Evolutionary conservation across 306 rosid species (phyloP), one percentile per base, ranked within the genome.

Genomic region (Prunus mume): DNA sequence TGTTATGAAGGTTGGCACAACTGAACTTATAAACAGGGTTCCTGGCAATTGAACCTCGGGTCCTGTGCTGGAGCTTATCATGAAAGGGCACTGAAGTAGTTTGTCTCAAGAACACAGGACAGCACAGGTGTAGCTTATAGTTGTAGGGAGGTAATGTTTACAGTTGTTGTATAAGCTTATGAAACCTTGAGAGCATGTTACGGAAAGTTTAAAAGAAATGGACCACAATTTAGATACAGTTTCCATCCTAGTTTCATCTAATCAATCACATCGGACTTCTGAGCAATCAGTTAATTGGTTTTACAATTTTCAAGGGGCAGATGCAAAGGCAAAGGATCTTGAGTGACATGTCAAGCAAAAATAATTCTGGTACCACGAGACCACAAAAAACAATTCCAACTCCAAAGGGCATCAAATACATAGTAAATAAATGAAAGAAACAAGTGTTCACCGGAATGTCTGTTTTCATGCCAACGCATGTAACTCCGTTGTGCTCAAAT

Each of bases 401-500:
- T 68, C 38, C 19, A 51, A 12, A 45, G 24, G 27, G 24, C 15
- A n/a, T 15, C 64, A n/a, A 68, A 41, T 64, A 50, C 74, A 80
- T 30, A 28, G 54, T 30, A 78, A 57, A 34, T 34, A 65, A 78
- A 10, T 20, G 43, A 19, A 64, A 19, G 71, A 9, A 79, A 71
- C 47, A 64, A 77, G 74, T 65, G 58, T 66, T 86, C 84, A 94
- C 98, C 82, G 98, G 98, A 86, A 94, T 89, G 74, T 89, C 92
- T 34, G 95, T 90, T 78, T 86, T 94, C 97, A 90, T 88, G 91
- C 96, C 98, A 76, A 94, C 76, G 75, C 98, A 94, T 66, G 97
- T 94, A 78, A 94, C 91, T 60, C 89, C 97, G 66, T 94, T 94
- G 86, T 86, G 98, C 78, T 82, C 94, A 79, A 68, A 94, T 75